Conservation (phyloP, 352 stramenopile genomes). For the Globisporangium spiculum region DNA sequence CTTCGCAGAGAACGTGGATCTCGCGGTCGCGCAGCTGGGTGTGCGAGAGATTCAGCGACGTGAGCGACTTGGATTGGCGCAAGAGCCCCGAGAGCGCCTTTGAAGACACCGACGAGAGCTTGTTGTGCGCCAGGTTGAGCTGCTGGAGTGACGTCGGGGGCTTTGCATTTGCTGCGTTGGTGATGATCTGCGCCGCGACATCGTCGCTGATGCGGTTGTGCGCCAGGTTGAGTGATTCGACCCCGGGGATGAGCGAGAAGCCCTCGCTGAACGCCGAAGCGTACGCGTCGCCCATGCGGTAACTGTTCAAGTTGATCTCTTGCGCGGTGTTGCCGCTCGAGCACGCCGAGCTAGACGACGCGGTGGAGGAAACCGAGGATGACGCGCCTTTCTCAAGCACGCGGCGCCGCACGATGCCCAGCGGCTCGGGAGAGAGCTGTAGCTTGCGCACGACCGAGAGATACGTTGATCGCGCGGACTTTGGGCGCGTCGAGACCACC, state of each 20-base stretch:
- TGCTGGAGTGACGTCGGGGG: conserved; percentile 33
- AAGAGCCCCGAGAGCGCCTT: conserved; percentile 41
- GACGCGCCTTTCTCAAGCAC: conserved; percentile 43
- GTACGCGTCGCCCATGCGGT: conserved; percentile 65
- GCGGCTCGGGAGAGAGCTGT: conserved; percentile 54
- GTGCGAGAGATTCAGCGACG: conserved; percentile 63
- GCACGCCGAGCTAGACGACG: conserved; percentile 28
- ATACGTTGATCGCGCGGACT: conserved; percentile 61
- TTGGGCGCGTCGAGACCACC: conserved; percentile 25
- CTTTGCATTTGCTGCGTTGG: conserved; percentile 22
- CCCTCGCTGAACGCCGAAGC: conserved; percentile 54
- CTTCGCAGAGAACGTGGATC: conserved; percentile 67
- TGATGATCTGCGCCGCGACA: conserved; percentile 52
- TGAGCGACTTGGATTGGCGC: conserved; percentile 44
- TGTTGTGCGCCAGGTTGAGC: conserved; percentile 70
- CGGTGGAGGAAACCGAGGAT: conserved; percentile 27
- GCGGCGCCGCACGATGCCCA: conserved; percentile 60
- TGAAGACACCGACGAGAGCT: conserved; percentile 34
- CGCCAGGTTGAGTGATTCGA: conserved; percentile 68
- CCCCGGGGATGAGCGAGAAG: conserved; percentile 56
- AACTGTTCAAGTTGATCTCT: conserved; percentile 72
- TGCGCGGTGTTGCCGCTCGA: conserved; percentile 41
- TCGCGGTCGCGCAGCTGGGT: conserved; percentile 61
- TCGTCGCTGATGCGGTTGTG: conserved; percentile 69
- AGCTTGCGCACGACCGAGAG: conserved; percentile 54